Evolutionary conservation across 1,284 basidiomycete species (phyloP).

Genomic region (Anthracocystis walkeri): DNA sequence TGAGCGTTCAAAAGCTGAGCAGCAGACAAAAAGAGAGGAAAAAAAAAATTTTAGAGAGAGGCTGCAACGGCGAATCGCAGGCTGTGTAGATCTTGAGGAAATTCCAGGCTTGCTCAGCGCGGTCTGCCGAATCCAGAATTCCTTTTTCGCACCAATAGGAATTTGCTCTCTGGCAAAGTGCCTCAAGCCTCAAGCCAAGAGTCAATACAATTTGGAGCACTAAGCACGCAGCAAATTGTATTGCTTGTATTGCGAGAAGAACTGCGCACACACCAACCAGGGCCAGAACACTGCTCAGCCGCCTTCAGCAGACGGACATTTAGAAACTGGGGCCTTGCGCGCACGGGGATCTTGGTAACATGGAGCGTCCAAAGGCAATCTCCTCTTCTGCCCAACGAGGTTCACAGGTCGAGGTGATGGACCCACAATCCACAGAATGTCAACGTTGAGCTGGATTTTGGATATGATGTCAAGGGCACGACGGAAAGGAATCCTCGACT

Average conservation of each 20-base stretch:
- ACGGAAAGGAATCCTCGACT: too few species aligned
- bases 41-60: slow-evolving; percentile 13
- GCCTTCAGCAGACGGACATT: not conserved
- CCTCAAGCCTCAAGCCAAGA: not conserved
- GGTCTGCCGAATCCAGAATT: not conserved
- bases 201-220: slow-evolving; percentile 7
- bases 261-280: slow-evolving; percentile 30
- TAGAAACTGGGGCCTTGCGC: not conserved
- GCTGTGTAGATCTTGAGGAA: slow-evolving; percentile 6
- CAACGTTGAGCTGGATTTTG: too few species aligned
- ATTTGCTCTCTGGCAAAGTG: not conserved
- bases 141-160: slow-evolving; percentile 11
- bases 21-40: not conserved
- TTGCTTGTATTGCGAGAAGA: slow-evolving; percentile 29
- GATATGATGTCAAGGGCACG: too few species aligned
- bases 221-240: too few species aligned
- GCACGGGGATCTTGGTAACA: not conserved
- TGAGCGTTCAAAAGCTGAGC: slow-evolving; percentile 7
- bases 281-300: not conserved
- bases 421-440: too few species aligned
- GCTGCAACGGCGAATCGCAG: slow-evolving; percentile 12
- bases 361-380: not conserved
- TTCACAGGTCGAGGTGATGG: not conserved
- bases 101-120: slow-evolving; percentile 17
- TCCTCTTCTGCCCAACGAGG: not conserved